A percentile compares a stretch with the other conserved stretches of the same genome.
Evolutionary conservation across 345 rosid genomes (phyloP).

Genomic region (Aquilaria malaccensis): DNA sequence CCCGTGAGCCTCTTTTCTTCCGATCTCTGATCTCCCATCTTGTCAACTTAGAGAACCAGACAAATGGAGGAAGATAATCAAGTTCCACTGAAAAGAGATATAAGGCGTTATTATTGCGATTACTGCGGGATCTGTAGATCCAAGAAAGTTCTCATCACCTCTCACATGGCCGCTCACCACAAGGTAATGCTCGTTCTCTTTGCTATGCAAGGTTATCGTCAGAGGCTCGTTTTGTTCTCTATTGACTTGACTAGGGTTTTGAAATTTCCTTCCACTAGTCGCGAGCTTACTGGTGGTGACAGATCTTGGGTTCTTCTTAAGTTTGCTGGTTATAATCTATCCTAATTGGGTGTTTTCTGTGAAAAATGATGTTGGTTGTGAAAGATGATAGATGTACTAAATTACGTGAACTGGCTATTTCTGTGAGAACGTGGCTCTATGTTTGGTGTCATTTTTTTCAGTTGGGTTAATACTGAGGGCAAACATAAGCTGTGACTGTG

Average conservation of each 20-base stretch:
- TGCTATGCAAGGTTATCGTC: background rate
- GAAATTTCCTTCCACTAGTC: background rate
- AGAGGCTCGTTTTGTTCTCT: background rate
- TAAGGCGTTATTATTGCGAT: constrained; percentile 64
- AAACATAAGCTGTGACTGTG: too few species aligned
- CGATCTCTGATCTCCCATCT: too few species aligned
- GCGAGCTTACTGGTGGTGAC: background rate
- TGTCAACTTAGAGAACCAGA: constrained; percentile 4
- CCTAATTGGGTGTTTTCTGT: background rate
- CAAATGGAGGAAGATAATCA: constrained; percentile 28
- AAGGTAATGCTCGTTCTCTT: constrained; percentile 25
- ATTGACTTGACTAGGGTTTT: background rate
- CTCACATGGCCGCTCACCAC: constrained; percentile 54
- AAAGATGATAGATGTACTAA: too few species aligned
- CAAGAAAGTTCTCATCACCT: constrained; percentile 59
- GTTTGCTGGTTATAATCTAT: background rate
- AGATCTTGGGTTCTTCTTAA: background rate
- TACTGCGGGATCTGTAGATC: constrained; percentile 86
- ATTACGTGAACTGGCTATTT: too few species aligned
- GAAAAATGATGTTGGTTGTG: too few species aligned
- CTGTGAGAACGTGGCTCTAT: too few species aligned
- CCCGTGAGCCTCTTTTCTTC: too few species aligned
- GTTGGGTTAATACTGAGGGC: too few species aligned
- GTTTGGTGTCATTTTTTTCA: too few species aligned
- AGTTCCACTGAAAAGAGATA: constrained; percentile 34